Conservation (phyloP, 306 rosid genomes). For the Vachellia pachyceras region DNA sequence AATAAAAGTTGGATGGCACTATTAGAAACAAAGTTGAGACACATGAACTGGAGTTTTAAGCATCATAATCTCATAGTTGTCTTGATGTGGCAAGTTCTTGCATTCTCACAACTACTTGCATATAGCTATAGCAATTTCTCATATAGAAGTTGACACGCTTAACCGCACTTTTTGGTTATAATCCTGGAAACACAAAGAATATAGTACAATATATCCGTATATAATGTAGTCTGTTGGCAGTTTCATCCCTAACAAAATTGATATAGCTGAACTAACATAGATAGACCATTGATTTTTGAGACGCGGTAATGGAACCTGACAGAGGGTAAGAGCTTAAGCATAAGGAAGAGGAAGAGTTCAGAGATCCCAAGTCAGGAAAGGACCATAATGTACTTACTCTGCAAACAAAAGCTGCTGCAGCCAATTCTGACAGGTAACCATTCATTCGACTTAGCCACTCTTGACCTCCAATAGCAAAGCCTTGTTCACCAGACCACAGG, state of each 20-base stretch:
- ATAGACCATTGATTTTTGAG: not conserved
- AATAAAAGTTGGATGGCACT: constrained; percentile 51
- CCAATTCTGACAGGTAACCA: constrained; percentile 94
- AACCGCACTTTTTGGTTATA: not conserved
- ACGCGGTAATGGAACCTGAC: not conserved
- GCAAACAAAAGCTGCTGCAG: constrained; percentile 98
- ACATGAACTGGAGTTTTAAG: constrained; percentile 48
- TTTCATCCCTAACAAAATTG: constrained; percentile 3
- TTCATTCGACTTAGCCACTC: constrained; percentile 84
- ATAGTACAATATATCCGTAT: not conserved
- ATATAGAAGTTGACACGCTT: not conserved
- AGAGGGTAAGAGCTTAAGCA: constrained; percentile 1
- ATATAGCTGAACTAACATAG: not conserved
- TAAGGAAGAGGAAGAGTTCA: not conserved
- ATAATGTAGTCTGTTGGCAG: not conserved
- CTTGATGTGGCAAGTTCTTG: constrained; percentile 25
- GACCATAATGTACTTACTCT: constrained; percentile 60
- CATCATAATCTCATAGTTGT: constrained; percentile 10
- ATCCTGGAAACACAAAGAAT: not conserved
- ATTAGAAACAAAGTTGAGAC: constrained; percentile 14
- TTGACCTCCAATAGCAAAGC: constrained; percentile 92
- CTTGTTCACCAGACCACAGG: constrained; percentile 80
- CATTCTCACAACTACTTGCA: constrained; percentile 28
- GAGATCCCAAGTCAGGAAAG: not conserved
- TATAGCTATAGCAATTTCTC: not conserved